A percentile compares a stretch with the other conserved stretches of the same genome.
Conservation (phyloP, 352 stramenopile genomes). For the Elongisporangium anandrum region DNA sequence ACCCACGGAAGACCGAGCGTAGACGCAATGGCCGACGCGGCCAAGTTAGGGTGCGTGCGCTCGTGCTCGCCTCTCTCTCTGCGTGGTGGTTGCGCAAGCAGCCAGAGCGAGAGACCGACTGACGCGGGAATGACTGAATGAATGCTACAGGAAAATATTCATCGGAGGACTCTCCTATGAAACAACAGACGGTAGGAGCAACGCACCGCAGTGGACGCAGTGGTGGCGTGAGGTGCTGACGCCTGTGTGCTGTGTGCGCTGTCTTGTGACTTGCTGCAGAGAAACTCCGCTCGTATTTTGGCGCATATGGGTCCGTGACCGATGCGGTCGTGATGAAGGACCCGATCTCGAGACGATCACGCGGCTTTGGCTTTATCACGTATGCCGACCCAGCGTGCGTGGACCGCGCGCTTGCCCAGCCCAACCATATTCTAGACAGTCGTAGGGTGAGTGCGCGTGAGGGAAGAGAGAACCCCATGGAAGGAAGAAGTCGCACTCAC, state of each 20-base stretch:
- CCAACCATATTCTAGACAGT: constrained; percentile 89
- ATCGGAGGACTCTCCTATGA: constrained; percentile 89
- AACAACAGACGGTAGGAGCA: constrained; percentile 74
- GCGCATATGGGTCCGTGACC: constrained; percentile 83
- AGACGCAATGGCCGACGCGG: constrained; percentile 30
- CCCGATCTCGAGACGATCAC: constrained; percentile 86
- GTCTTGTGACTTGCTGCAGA: constrained; percentile 40
- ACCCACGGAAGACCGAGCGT: background rate
- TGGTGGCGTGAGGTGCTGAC: constrained; percentile 8
- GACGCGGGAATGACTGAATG: constrained; percentile 9
- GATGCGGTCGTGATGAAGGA: constrained; percentile 94
- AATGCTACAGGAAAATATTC: constrained; percentile 82
- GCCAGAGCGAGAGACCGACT: no score
- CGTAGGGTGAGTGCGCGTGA: constrained; percentile 51
- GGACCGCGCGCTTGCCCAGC: constrained; percentile 84
- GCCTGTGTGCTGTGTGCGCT: constrained; percentile 3
- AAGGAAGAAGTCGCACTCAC: constrained; percentile 4
- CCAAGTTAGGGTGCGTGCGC: constrained; percentile 35
- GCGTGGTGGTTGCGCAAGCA: background rate
- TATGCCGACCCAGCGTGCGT: constrained; percentile 87
- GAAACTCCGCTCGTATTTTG: constrained; percentile 89
- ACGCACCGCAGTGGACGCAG: background rate
- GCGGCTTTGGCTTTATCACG: constrained; percentile 93
- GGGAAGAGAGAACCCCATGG: background rate
- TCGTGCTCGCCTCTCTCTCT: background rate